Conservation (phyloP, 345 rosid genomes). For the Triadica sebifera region DNA sequence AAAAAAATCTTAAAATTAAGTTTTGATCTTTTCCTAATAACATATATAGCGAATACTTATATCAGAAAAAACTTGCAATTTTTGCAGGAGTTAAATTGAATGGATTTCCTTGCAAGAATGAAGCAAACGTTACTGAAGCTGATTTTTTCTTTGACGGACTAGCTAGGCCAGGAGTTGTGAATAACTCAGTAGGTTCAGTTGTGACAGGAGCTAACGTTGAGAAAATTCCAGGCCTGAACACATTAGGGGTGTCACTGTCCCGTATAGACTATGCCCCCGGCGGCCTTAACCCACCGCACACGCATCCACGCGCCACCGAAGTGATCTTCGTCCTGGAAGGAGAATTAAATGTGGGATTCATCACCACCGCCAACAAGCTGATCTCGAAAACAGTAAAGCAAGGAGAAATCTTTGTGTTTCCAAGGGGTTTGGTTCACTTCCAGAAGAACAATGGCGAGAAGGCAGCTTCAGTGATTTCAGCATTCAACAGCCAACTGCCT, state of each 20-base stretch:
- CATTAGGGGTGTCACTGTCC: conserved; percentile 21
- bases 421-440: conserved; percentile 29
- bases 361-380: conserved; percentile 28
- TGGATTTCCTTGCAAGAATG: conserved; percentile 31
- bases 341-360: conserved; percentile 28
- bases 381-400: conserved; percentile 14
- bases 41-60: too few species aligned
- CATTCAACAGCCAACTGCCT: conserved; percentile 32
- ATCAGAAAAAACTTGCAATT: background rate
- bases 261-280: conserved; percentile 23
- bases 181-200: conserved; percentile 25
- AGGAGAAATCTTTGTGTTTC: conserved; percentile 30
- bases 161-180: conserved; percentile 21
- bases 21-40: background rate
- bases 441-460: conserved; percentile 27
- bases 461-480: conserved; percentile 24
- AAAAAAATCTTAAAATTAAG: too few species aligned
- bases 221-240: conserved; percentile 34
- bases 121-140: conserved; percentile 18
- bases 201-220: conserved; percentile 28
- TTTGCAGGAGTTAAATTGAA: conserved; percentile 24
- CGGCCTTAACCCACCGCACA: conserved; percentile 33
- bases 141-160: conserved; percentile 30
- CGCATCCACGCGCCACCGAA: conserved; percentile 35
- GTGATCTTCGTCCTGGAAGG: conserved; percentile 26